phyloP scores from a whole-genome alignment of 768 basidiomycete genomes.

The Podaxis rugospora region DNA sequence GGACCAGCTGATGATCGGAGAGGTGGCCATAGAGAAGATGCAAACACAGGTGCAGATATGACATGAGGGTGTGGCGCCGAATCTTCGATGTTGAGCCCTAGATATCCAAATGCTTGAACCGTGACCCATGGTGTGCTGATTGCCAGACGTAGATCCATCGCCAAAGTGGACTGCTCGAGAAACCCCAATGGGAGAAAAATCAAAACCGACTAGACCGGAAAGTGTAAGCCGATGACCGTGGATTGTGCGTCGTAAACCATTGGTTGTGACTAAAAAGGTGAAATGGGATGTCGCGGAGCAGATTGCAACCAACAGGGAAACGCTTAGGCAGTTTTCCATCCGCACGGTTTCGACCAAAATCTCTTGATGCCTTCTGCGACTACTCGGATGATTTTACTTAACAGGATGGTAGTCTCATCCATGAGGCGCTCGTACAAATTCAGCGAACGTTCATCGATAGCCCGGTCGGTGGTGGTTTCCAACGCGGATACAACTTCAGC shows the following conservation, averaged over 20 bases:
- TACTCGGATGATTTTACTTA: background rate
- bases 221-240: too few relatives aligned
- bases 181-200: too few relatives aligned
- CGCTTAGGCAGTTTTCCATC: background rate
- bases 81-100: too few relatives aligned
- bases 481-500: background rate
- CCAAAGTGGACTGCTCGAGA: too few relatives aligned
- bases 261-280: too few relatives aligned
- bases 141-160: too few relatives aligned
- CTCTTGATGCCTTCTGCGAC: background rate
- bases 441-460: background rate
- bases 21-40: background rate
- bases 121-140: too few relatives aligned
- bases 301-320: background rate
- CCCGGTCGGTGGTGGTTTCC: background rate
- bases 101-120: too few relatives aligned
- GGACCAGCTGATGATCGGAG: background rate
- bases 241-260: too few relatives aligned
- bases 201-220: too few relatives aligned
- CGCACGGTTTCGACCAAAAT: background rate
- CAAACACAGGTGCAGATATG: background rate
- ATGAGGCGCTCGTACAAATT: background rate
- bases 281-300: background rate
- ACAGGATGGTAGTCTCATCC: background rate
- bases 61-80: background rate